phyloP scores from a whole-genome alignment of 2,329 filamentous ascomycete species.

The Chaetomium olivaceum region DNA sequence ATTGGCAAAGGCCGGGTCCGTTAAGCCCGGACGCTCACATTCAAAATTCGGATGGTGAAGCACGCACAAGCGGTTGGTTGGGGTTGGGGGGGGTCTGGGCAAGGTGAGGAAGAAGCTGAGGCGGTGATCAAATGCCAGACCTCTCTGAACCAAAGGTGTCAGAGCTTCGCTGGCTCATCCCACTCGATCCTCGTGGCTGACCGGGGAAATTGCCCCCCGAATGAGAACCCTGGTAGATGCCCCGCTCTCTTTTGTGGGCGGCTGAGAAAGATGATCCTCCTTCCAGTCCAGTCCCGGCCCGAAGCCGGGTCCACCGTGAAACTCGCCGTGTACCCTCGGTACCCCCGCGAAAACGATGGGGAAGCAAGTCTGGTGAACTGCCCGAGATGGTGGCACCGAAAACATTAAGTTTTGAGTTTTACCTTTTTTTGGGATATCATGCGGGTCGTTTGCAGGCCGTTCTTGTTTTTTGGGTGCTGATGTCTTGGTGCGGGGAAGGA shows the following conservation, averaged over 20 bases:
- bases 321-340: neutral
- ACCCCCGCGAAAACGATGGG: constrained; percentile 7
- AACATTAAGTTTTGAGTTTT: neutral
- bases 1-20: constrained; percentile 17
- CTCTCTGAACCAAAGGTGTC: neutral
- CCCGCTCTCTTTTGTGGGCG: neutral
- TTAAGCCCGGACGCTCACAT: constrained; percentile 15
- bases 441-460: neutral
- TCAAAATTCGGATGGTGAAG: neutral
- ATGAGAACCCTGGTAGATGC: neutral
- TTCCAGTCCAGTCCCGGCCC: neutral
- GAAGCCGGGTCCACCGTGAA: neutral
- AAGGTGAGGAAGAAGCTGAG: neutral
- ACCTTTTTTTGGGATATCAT: neutral
- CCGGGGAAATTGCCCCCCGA: neutral
- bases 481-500: constrained; percentile 1
- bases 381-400: neutral
- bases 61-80: neutral
- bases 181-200: neutral
- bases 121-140: neutral
- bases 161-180: neutral
- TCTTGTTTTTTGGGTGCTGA: neutral
- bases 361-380: neutral
- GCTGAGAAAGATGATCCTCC: neutral
- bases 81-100: neutral